A percentile compares a stretch with the other conserved stretches of the same genome.
These are phyloP conservation scores for Peronospora destructor DNA, from an alignment of 352 stramenopile species.

Conservation along the genomic window DNA sequence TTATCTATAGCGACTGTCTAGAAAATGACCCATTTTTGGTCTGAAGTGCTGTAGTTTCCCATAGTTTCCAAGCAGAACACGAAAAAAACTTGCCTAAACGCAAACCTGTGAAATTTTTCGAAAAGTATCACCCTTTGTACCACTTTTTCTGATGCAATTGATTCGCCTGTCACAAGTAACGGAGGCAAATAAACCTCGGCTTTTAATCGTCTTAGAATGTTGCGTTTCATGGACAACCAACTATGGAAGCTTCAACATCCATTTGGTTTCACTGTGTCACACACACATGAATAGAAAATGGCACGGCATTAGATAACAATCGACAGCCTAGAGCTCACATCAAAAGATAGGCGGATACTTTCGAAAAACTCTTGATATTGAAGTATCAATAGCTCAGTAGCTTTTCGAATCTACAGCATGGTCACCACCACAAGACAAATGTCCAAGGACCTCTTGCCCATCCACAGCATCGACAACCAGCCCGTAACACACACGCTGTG, in stretches of 20 bases:
- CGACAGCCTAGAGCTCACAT: constrained; percentile 13
- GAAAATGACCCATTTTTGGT: no score
- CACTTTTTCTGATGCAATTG: no score
- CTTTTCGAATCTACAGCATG: background rate
- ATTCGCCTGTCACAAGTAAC: background rate
- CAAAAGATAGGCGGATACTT: background rate
- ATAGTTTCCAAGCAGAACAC: no score
- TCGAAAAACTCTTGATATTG: background rate
- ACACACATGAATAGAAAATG: constrained; percentile 6
- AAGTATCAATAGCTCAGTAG: background rate
- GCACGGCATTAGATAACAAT: constrained; percentile 13
- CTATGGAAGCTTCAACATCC: no score
- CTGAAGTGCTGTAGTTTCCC: no score
- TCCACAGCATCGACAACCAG: constrained; percentile 12
- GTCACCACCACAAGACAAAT: constrained; percentile 1
- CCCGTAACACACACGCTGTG: background rate
- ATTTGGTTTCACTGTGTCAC: constrained; percentile 3
- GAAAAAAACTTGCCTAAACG: no score
- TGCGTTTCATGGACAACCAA: no score
- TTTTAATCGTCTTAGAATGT: no score
- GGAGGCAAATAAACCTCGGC: background rate
- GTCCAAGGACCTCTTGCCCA: constrained; percentile 9
- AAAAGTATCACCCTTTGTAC: no score
- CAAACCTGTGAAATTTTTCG: background rate
- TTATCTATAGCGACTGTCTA: no score